Base-by-base conservation (phyloP, 2,329 filamentous ascomycete genomes). In the Nemania diffusa region DNA sequence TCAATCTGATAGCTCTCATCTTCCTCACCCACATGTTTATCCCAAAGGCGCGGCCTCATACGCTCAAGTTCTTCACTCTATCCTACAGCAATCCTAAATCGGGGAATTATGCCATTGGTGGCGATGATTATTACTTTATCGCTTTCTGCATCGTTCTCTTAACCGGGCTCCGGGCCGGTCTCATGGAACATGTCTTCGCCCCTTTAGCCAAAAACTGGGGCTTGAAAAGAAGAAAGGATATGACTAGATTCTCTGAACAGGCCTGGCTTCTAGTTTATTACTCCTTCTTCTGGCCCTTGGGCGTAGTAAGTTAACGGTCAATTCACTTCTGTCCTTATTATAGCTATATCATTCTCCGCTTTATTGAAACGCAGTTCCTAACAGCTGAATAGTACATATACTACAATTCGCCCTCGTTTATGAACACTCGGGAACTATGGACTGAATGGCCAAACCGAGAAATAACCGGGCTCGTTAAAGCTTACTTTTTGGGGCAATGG, bases 261-360 rank as follows among this genome's bases (percentile, higher is more conserved):
- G 93, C 91, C 53, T 98, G 95, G 93, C 84, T 97, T 77, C 82
- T 97, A 64, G 80, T 96, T 51, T 98, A 97, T 82, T 95, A 95
- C 79, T 82, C 83, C 52, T 83, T 90, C 62, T 95, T 94, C 78
- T 98, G 93, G 92, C 85, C 89, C 13, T 82, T 95, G 68, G 96
- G 96, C 73, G 86, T 97, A 84, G 92, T 97, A 84, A 74, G 90
- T 69, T 44, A 6, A 51, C 42, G 13, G 7, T 29, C 29, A 1
- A 44, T 34, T 34, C 6, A 59, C 24, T 34, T 7, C 27, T n/a
- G 37, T 57, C n/a, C 37, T 42, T 34, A 6, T 9, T 9, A 26
- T 20, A 13, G 53, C 27, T 24, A 3, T 11, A 2, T 9, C 17
- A 3, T 13, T 17, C 17, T 51, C 13, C 2, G 6, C 81, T 15